phyloP scores from a whole-genome alignment of 371 early-diverging fungal species.

The Circinella umbellata region DNA sequence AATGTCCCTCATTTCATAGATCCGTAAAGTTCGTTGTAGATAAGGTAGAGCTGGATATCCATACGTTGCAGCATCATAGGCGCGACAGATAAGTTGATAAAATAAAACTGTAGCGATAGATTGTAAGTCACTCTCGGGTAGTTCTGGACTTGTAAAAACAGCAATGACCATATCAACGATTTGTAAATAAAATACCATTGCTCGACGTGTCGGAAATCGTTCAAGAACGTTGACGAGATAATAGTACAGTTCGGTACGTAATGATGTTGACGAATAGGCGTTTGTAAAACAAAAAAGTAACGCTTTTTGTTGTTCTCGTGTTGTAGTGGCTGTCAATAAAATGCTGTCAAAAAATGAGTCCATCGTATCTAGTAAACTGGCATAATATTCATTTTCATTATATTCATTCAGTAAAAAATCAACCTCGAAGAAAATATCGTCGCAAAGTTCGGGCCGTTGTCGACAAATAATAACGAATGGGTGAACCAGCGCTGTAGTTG shows the following conservation, averaged over 20 bases:
- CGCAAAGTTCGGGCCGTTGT: conserved; percentile 31
- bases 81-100: conserved; percentile 26
- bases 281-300: conserved; percentile 25
- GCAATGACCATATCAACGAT: conserved; percentile 11
- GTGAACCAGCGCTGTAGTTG: conserved; percentile 14
- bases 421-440: conserved; percentile 27
- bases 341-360: conserved; percentile 24
- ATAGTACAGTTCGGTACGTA: neutral
- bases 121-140: conserved; percentile 16
- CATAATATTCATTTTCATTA: neutral
- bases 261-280: neutral
- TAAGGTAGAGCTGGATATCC: conserved; percentile 22
- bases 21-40: conserved; percentile 21
- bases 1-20: conserved; percentile 14
- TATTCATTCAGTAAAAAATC: conserved; percentile 24
- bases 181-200: conserved; percentile 10
- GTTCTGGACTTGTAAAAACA: conserved; percentile 12
- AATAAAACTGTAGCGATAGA: conserved; percentile 20
- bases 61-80: conserved; percentile 26
- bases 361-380: conserved; percentile 14
- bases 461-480: conserved; percentile 34
- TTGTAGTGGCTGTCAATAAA: conserved; percentile 20
- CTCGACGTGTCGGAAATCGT: conserved; percentile 7
- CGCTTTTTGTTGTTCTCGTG: conserved; percentile 6
- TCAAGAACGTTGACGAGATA: conserved; percentile 14